phyloP scores from a whole-genome alignment of 2,329 filamentous ascomycete genomes.

The Ophiostoma himal-ulmi region DNA sequence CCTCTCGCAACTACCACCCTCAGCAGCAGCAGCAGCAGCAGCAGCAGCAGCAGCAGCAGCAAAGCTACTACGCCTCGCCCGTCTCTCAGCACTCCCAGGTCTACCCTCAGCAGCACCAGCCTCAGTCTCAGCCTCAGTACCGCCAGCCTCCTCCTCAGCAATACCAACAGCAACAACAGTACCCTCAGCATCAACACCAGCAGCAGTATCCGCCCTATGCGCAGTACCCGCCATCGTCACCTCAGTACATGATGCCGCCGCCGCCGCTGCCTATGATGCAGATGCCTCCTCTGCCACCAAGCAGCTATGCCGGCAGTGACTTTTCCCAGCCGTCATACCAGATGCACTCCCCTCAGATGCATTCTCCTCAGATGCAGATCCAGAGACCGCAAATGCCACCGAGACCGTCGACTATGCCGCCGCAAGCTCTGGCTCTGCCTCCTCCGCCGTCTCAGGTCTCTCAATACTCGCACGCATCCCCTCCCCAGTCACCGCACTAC shows the following conservation, averaged over 20 bases:
- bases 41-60: background rate
- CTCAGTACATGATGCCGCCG: slow-evolving; percentile 6
- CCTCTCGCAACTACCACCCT: background rate
- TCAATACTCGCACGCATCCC: background rate
- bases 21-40: background rate
- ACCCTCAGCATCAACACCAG: background rate
- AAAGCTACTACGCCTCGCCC: background rate
- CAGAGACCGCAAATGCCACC: background rate
- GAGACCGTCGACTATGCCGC: background rate
- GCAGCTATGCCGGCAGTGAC: slow-evolving; percentile 14
- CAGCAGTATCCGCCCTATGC: slow-evolving; percentile 4
- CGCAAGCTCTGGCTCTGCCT: background rate
- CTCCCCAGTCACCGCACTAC: background rate
- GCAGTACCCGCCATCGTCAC: background rate
- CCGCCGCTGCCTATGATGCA: slow-evolving; percentile 3
- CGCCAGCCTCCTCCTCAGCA: background rate
- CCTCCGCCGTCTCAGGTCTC: background rate
- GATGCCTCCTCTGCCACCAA: slow-evolving; percentile 7
- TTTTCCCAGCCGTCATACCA: slow-evolving; percentile 8
- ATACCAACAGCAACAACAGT: background rate
- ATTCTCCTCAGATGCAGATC: background rate
- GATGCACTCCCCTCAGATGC: background rate
- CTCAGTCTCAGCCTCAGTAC: slow-evolving; percentile 2
- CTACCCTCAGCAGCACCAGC: background rate
- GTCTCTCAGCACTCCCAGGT: background rate